Percentiles rank a stretch among this genome's conserved stretches.
phyloP scores from a whole-genome alignment of 305 asterid genomes.

The Euphrasia arctica region DNA sequence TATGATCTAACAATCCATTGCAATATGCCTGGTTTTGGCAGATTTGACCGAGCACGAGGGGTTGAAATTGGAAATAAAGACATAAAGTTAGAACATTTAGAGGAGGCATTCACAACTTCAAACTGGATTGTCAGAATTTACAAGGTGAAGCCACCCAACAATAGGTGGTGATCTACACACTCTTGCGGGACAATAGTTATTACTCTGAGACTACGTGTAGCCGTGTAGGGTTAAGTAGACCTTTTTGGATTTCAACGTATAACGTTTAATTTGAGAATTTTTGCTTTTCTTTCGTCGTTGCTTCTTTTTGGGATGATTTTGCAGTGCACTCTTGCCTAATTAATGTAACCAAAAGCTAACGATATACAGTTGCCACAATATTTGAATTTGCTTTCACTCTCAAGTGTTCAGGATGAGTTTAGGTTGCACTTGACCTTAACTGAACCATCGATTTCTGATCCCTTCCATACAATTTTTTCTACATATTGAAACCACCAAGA shows the following conservation, averaged over 20 bases:
- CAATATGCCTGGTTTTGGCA: slow-evolving; percentile 32
- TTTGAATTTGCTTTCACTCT: too few relatives aligned
- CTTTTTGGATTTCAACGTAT: slow-evolving; percentile 22
- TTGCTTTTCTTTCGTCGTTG: not conserved
- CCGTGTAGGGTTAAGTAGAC: slow-evolving; percentile 27
- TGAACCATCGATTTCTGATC: not conserved
- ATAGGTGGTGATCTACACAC: slow-evolving; percentile 63
- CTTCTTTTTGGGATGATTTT: slow-evolving; percentile 1
- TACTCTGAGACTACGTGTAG: slow-evolving; percentile 24
- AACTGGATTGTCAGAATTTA: slow-evolving; percentile 97
- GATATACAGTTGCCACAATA: not conserved
- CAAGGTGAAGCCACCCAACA: slow-evolving; percentile 93
- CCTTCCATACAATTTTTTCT: too few relatives aligned
- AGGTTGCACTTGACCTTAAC: not conserved
- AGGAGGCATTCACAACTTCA: slow-evolving; percentile 95
- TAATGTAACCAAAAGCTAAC: slow-evolving; percentile 17
- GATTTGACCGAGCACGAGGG: slow-evolving; percentile 97
- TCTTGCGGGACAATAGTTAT: slow-evolving; percentile 24
- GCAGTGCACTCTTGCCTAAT: slow-evolving; percentile 1
- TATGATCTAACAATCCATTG: not conserved
- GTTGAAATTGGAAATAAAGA: slow-evolving; percentile 98
- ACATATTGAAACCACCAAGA: too few relatives aligned
- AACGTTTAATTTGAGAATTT: slow-evolving; percentile 9
- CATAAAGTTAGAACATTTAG: slow-evolving; percentile 86
- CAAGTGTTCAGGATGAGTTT: too few relatives aligned